A percentile compares a stretch with the other conserved stretches of the same genome.
phyloP scores from a whole-genome alignment of 768 basidiomycete genomes.

The Leccinum obscurum region DNA sequence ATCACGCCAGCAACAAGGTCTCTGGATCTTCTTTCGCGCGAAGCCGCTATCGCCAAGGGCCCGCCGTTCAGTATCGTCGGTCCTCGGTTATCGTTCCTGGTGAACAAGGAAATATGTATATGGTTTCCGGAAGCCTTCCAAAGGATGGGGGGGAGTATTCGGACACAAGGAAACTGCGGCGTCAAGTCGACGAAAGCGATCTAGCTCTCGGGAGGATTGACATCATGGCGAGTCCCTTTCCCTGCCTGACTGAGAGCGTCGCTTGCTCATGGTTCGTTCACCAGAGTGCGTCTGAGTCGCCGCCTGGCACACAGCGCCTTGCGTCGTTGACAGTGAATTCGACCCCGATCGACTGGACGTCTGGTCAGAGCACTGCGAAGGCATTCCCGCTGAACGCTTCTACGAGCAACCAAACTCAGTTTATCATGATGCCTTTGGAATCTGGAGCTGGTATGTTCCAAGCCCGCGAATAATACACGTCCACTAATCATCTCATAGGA shows the following conservation, averaged over 20 bases:
- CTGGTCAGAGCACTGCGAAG: constrained; percentile 27
- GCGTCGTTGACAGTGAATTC: constrained; percentile 25
- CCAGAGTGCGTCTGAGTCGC: constrained; percentile 9
- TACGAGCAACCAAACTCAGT: constrained; percentile 43
- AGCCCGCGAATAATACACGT: not conserved
- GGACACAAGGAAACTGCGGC: constrained; percentile 4
- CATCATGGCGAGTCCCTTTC: constrained; percentile 43
- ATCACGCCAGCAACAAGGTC: constrained; percentile 6
- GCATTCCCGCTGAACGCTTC: constrained; percentile 50
- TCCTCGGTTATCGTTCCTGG: constrained; percentile 26
- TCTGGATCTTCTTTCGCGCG: constrained; percentile 23
- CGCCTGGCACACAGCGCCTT: constrained; percentile 14
- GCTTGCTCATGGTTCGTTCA: not conserved
- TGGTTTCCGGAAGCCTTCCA: constrained; percentile 19
- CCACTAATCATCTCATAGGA: constrained; percentile 14
- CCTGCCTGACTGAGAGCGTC: constrained; percentile 5
- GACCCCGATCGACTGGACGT: constrained; percentile 29
- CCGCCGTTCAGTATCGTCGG: constrained; percentile 12
- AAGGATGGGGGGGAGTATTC: not conserved
- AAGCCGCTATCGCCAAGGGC: constrained; percentile 17
- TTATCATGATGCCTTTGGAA: constrained; percentile 39
- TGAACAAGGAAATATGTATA: constrained; percentile 29
- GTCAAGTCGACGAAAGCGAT: constrained; percentile 13
- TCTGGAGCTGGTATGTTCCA: constrained; percentile 15
- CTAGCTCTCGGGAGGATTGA: constrained; percentile 45